Evolutionary conservation across 352 stramenopile genomes (phyloP).

Genomic region (Phytophthora tubulina): DNA sequence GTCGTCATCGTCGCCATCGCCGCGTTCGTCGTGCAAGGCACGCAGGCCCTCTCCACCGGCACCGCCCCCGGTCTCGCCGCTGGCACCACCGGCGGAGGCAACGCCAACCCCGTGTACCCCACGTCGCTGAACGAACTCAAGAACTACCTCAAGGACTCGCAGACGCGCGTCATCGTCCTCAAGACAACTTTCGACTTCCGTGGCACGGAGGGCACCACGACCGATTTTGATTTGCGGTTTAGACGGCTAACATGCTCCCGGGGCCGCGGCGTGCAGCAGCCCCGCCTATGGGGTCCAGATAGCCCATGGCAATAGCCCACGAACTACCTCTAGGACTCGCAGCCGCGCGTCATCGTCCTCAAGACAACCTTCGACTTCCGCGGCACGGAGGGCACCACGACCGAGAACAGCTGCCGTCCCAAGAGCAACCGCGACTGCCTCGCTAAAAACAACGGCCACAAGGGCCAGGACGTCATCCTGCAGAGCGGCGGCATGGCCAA

Average conservation of each 20-base stretch:
- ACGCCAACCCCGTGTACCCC: conserved; percentile 49
- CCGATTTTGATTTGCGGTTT: no score
- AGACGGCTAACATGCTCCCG: no score
- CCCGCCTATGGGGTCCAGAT: no score
- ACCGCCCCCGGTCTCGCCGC: conserved; percentile 25
- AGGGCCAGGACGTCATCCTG: conserved; percentile 66
- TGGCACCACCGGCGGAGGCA: conserved; percentile 57
- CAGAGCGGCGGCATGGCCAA: conserved; percentile 60
- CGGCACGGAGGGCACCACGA: conserved; percentile 53
- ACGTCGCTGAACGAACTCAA: conserved; percentile 52
- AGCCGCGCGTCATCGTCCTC: conserved; percentile 61
- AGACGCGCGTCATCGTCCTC: conserved; percentile 62
- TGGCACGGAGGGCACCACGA: conserved; percentile 57
- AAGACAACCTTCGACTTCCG: conserved; percentile 60
- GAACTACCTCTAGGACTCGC: conserved; percentile 46
- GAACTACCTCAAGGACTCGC: conserved; percentile 48
- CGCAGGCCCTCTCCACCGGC: conserved; percentile 41
- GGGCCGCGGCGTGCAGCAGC: no score
- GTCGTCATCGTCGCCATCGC: conserved; percentile 25
- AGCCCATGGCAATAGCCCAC: no score
- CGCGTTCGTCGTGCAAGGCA: conserved; percentile 41
- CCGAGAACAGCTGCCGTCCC: conserved; percentile 57
- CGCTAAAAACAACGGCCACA: conserved; percentile 63
- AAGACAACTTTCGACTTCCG: conserved; percentile 61
- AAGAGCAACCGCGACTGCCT: conserved; percentile 53